phyloP scores from a whole-genome alignment of 1,139 yeast species.

The Hyphopichia fennica region DNA sequence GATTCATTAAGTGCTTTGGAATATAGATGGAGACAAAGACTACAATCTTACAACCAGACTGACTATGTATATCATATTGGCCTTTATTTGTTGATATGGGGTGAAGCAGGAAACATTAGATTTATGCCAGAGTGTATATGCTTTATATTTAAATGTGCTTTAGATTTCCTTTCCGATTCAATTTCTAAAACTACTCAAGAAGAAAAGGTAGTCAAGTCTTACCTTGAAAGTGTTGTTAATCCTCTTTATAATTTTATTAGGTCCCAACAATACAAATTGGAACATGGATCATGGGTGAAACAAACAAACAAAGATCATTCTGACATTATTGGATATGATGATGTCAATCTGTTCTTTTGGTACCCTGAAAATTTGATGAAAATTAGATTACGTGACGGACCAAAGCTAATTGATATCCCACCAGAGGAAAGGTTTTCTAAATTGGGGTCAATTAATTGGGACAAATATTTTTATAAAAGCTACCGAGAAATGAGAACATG shows the following conservation, averaged over 20 bases:
- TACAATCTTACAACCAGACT: conserved; percentile 14
- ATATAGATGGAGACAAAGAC: conserved; percentile 23
- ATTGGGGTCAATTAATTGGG: conserved; percentile 61
- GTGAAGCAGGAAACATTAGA: conserved; percentile 43
- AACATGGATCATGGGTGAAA: conserved; percentile 43
- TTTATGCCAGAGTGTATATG: conserved; percentile 46
- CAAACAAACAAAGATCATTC: conserved; percentile 67
- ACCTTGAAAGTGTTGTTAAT: conserved; percentile 39
- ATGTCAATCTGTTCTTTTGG: conserved; percentile 85
- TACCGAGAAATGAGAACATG: conserved; percentile 74
- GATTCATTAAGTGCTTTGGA: conserved; percentile 18
- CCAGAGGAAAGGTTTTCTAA: conserved; percentile 44
- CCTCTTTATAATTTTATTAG: conserved; percentile 46
- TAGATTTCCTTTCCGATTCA: conserved; percentile 18
- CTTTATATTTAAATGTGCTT: conserved; percentile 34
- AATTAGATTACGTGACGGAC: conserved; percentile 43
- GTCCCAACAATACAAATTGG: conserved; percentile 38
- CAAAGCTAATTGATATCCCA: conserved; percentile 45
- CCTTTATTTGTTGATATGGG: conserved; percentile 41
- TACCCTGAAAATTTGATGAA: conserved; percentile 59
- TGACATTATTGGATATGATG: conserved; percentile 79
- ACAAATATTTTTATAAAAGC: conserved; percentile 65
- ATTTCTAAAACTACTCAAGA: neutral
- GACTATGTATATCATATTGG: conserved; percentile 33
- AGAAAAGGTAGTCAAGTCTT: conserved; percentile 14